Evolutionary conservation across 768 basidiomycete genomes (phyloP).

Genomic region (Kwoniella heveanensis): DNA sequence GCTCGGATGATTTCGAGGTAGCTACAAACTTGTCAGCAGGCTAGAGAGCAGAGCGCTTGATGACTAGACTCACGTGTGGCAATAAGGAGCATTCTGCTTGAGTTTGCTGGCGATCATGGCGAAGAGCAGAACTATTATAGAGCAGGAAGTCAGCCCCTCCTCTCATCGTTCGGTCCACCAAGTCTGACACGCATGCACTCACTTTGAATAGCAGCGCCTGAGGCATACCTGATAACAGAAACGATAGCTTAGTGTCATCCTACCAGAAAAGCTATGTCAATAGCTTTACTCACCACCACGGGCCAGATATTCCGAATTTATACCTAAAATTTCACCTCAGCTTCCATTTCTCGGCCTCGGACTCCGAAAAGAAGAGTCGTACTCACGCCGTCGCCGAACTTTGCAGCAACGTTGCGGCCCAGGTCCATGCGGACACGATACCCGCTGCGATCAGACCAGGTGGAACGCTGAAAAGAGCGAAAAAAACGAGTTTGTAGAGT

Average conservation of each 20-base stretch:
- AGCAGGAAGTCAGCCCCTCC: too few relatives aligned
- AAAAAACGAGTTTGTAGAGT: neutral
- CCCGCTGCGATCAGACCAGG: slow-evolving; percentile 90
- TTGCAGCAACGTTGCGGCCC: slow-evolving; percentile 56
- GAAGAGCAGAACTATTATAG: slow-evolving; percentile 74
- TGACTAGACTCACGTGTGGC: slow-evolving; percentile 42
- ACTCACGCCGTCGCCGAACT: slow-evolving; percentile 34
- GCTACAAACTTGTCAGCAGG: slow-evolving; percentile 57
- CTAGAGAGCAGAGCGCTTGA: neutral
- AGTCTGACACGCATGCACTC: too few relatives aligned
- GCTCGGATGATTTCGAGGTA: slow-evolving; percentile 81
- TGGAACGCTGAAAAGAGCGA: slow-evolving; percentile 63
- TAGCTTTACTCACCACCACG: slow-evolving; percentile 59
- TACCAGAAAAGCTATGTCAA: neutral
- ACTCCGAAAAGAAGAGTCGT: neutral
- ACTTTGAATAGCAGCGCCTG: slow-evolving; percentile 78
- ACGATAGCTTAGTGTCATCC: neutral
- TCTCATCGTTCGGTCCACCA: too few relatives aligned
- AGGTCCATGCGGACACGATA: slow-evolving; percentile 90
- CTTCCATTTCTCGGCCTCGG: neutral
- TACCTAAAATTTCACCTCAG: slow-evolving; percentile 61
- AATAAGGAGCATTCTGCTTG: slow-evolving; percentile 78
- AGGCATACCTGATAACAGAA: slow-evolving; percentile 70
- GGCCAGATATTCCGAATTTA: slow-evolving; percentile 78
- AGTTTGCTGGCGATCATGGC: slow-evolving; percentile 87